phyloP scores from a whole-genome alignment of 192 early-diverging fungal genomes.

The Ramicandelaber brevisporus region DNA sequence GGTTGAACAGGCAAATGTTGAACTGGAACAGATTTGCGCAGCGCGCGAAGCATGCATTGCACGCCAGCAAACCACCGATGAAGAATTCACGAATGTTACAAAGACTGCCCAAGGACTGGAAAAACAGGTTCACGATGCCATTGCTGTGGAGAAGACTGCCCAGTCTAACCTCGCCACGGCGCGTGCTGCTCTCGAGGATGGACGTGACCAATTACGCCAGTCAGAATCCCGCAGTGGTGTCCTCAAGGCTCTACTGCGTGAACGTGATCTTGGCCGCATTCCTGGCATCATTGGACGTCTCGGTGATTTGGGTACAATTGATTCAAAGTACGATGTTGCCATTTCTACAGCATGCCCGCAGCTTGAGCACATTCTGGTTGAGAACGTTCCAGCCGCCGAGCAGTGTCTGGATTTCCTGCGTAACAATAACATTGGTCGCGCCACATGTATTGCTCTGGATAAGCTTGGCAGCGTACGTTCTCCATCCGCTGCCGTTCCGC shows the following conservation, averaged over 20 bases:
- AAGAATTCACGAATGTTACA: too few species aligned
- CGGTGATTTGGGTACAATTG: slow-evolving; percentile 89
- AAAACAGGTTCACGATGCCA: too few species aligned
- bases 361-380: slow-evolving; percentile 78
- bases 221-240: slow-evolving; percentile 42
- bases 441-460: slow-evolving; percentile 56
- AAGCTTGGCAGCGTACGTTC: slow-evolving; percentile 40
- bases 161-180: too few species aligned
- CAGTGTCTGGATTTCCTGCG: slow-evolving; percentile 75
- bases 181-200: too few species aligned
- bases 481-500: slow-evolving; percentile 52
- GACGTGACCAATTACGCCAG: too few species aligned
- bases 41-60: slow-evolving; percentile 10
- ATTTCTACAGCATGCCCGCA: slow-evolving; percentile 68
- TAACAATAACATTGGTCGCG: slow-evolving; percentile 63
- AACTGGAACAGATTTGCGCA: slow-evolving; percentile 16
- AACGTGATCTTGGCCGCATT: slow-evolving; percentile 45
- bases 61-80: slow-evolving; percentile 3
- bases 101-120: too few species aligned
- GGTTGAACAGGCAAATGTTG: slow-evolving; percentile 31
- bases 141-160: too few species aligned
- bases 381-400: slow-evolving; percentile 62
- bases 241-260: slow-evolving; percentile 33
- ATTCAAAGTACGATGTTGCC: slow-evolving; percentile 83
- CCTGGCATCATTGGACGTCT: slow-evolving; percentile 61